Evolutionary conservation across 2,329 filamentous ascomycete species (phyloP), one percentile per base, ranked within the genome.

Genomic region (Tolypocladium inflatum): DNA sequence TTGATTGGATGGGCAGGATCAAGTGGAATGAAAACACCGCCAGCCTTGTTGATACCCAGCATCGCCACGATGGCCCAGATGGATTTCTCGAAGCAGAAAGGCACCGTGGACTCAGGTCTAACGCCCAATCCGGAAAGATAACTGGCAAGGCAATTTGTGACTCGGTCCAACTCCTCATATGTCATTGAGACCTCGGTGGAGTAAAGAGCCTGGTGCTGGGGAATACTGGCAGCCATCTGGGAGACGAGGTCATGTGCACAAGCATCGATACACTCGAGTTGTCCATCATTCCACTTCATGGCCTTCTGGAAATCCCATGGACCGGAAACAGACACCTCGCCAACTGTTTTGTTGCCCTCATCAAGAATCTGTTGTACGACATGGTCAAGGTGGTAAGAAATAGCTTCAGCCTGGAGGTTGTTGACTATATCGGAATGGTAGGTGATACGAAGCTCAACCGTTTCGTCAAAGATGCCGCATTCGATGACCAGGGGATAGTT

Each of bases 101-200:
- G 58, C 2, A 63, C 57, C 2, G 45, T 9, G 15, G 19, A 26
- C 30, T 37, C 50, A 2, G 30, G 21, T 11, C 41, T 7, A 6
- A 56, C 50, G 4, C 39, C 56, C 11, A 43, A 60, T 5, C 63
- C 61, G 21, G 65, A 55, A 0, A 78, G 66, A 57, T 71, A 64
- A 15, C 63, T 62, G 4, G 75, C 75, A 15, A 78, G 66, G 0
- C 64, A 60, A 38, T 70, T 71, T 0, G 76, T 76, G 21, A 70
- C 63, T 0, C 62, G 58, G 50, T 77, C 71, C 2, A 77, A 65
- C 38, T 77, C 68, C 50, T 65, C 57, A 58, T 77, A 78, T 10
- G 74, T 75, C 58, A 76, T 30, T 4, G 26, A 30, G 5, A 30
- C 26, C 26, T 30, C 75, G 73, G 74, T 77, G 2, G 76, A 74